Percentiles rank a stretch among this genome's conserved stretches.
These are phyloP conservation scores for Pythium apleroticum DNA, from an alignment of 352 stramenopile genomes.

Conservation along the genomic window DNA sequence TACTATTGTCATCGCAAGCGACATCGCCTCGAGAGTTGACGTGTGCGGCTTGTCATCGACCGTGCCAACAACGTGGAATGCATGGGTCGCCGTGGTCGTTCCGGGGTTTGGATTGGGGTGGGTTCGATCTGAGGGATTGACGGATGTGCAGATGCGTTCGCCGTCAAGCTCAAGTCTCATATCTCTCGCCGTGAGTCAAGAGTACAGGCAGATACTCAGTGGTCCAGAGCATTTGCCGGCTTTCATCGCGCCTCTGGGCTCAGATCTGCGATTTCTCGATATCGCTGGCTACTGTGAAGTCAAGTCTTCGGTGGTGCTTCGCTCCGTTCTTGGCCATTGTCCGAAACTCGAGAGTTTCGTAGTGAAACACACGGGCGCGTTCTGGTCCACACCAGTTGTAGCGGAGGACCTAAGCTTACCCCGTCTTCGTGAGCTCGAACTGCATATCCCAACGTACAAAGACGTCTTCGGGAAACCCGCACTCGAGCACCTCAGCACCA, in stretches of 20 bases:
- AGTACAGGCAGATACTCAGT: not conserved
- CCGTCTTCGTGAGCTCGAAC: not conserved
- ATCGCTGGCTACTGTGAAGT: not conserved
- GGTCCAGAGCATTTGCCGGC: not conserved
- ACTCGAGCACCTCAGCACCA: not conserved
- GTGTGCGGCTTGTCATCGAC: not conserved
- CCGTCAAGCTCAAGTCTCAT: not conserved
- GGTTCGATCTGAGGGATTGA: not conserved
- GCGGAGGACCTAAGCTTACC: not conserved
- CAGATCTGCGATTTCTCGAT: not conserved
- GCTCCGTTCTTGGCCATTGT: not conserved
- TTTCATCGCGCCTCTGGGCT: not conserved
- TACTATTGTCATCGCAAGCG: not conserved
- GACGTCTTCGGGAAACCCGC: not conserved
- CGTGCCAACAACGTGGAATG: not conserved
- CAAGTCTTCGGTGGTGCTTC: not conserved
- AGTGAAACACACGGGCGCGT: not conserved
- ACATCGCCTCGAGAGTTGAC: not conserved
- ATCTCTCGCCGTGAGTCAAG: not conserved
- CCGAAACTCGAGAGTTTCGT: not conserved
- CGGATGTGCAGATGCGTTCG: not conserved
- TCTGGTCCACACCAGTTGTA: not conserved
- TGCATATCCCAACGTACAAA: not conserved
- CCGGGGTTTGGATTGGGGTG: not conserved
- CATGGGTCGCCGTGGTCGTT: not conserved